These are phyloP conservation scores for Tylopilus sp. DNA, from an alignment of 1,284 basidiomycete species.

Conservation along the genomic window DNA sequence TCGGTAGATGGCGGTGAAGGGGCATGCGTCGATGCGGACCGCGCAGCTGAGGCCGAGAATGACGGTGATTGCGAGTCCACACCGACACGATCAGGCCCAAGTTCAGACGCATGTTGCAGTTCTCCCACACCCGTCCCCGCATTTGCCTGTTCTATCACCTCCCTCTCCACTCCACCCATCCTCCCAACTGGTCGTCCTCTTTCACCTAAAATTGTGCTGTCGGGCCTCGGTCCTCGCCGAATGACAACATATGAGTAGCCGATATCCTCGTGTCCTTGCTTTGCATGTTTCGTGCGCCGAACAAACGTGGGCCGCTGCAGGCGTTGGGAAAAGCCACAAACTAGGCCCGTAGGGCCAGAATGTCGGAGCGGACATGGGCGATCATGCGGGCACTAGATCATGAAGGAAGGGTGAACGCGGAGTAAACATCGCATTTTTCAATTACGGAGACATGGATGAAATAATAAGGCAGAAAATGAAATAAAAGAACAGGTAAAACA, in stretches of 20 bases:
- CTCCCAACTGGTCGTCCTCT: conserved; percentile 47
- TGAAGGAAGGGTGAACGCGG: conserved; percentile 12
- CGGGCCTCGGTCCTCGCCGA: conserved; percentile 71
- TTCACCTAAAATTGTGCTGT: conserved; percentile 28
- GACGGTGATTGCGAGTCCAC: conserved; percentile 29
- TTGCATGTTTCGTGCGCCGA: conserved; percentile 83
- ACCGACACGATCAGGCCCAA: conserved; percentile 15
- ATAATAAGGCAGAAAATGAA: conserved; percentile 9
- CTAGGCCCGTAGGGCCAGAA: conserved; percentile 44
- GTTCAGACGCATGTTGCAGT: conserved; percentile 20
- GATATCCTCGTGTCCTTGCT: conserved; percentile 79
- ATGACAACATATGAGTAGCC: conserved; percentile 92
- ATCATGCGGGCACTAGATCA: conserved; percentile 85
- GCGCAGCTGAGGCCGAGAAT: conserved; percentile 12
- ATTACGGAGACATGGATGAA: conserved; percentile 15
- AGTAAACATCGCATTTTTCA: conserved; percentile 13
- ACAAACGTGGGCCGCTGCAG: conserved; percentile 84
- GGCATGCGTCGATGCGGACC: conserved; percentile 9
- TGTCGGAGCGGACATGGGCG: conserved; percentile 72
- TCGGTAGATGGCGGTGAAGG: conserved; percentile 17
- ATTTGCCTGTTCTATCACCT: conserved; percentile 30
- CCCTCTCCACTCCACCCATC: conserved; percentile 57
- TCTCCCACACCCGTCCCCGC: conserved; percentile 27
- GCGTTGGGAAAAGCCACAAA: conserved; percentile 86
- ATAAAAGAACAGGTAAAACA: not conserved